Conservation (phyloP, 1,284 basidiomycete genomes). For the Gymnopus androsaceus region DNA sequence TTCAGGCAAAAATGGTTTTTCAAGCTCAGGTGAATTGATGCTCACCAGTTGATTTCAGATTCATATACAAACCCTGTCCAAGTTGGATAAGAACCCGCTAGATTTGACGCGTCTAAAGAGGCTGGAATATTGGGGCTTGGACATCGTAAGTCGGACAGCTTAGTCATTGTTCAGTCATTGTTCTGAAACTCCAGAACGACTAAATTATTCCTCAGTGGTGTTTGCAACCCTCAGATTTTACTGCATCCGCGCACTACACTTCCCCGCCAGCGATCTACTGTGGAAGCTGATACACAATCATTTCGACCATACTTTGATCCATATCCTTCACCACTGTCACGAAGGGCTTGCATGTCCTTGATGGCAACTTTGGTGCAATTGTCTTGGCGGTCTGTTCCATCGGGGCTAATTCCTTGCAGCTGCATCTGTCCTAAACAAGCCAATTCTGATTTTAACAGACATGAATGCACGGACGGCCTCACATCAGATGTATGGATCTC, state of each 20-base stretch:
- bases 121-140: conserved; percentile 22
- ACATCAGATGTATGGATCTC: too few relatives aligned
- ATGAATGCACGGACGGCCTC: too few relatives aligned
- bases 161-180: background rate
- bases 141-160: conserved; percentile 17
- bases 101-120: conserved; percentile 7
- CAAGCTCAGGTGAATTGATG: too few relatives aligned
- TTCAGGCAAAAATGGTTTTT: too few relatives aligned
- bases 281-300: conserved; percentile 56
- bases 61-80: conserved; percentile 44
- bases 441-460: too few relatives aligned
- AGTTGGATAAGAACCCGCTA: too few relatives aligned
- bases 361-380: conserved; percentile 57
- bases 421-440: too few relatives aligned
- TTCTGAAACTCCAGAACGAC: background rate
- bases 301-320: conserved; percentile 53
- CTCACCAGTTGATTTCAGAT: too few relatives aligned
- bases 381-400: conserved; percentile 67
- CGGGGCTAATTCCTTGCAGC: too few relatives aligned
- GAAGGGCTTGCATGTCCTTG: conserved; percentile 50
- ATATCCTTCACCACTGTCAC: conserved; percentile 61
- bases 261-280: conserved; percentile 59
- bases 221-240: conserved; percentile 32
- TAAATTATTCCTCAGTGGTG: conserved; percentile 14
- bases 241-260: conserved; percentile 7